Evolutionary conservation across 441 rosid genomes (phyloP).

Genomic region (Corymbia citriodora): DNA sequence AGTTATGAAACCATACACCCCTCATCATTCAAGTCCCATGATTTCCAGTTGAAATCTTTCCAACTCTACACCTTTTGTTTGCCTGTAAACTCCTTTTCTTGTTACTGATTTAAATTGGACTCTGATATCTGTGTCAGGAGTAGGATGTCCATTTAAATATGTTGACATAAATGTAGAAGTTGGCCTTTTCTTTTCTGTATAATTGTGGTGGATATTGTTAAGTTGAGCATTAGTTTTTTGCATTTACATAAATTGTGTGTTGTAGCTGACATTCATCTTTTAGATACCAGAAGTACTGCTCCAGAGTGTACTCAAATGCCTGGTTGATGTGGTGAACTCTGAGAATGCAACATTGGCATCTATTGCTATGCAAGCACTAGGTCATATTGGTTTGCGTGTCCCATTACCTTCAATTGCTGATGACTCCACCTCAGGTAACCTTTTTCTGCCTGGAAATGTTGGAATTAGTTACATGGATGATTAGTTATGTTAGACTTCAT

Average conservation of each 20-base stretch:
- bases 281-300: conserved; percentile 60
- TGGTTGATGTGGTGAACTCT: conserved; percentile 59
- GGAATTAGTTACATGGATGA: not conserved
- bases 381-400: conserved; percentile 81
- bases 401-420: conserved; percentile 55
- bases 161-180: not conserved
- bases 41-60: not conserved
- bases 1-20: not conserved
- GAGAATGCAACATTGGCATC: conserved; percentile 79
- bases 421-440: conserved; percentile 63
- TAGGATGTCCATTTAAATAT: not conserved
- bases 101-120: not conserved
- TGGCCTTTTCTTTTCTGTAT: not conserved
- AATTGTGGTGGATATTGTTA: not conserved
- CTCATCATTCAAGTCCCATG: not conserved
- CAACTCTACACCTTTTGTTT: not conserved
- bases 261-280: not conserved
- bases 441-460: not conserved
- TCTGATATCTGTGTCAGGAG: not conserved
- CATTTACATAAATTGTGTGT: not conserved
- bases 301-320: conserved; percentile 62
- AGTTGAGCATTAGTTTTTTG: not conserved
- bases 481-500: conserved; percentile 7
- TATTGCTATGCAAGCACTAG: conserved; percentile 93
- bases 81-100: not conserved